Conservation (phyloP, 805 yeast species). For the Yarrowia keelungensis region DNA sequence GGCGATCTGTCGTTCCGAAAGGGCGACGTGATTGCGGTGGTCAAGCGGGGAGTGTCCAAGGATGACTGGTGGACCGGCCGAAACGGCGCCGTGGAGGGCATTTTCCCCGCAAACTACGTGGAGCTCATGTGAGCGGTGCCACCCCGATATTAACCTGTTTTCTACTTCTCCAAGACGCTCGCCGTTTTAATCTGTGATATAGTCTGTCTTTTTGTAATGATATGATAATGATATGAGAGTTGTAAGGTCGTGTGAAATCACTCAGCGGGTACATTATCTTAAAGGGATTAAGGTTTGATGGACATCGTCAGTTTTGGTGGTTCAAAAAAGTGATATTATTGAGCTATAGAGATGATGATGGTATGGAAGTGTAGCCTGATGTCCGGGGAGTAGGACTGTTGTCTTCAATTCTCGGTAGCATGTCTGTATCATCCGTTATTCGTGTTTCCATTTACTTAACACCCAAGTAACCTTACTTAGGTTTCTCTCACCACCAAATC, state of each 20-base stretch:
- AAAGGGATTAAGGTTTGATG: no score
- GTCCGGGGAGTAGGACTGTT: no score
- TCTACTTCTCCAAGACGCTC: no score
- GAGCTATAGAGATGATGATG: no score
- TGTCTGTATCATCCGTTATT: no score
- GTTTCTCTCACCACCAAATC: no score
- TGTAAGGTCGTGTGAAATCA: background rate
- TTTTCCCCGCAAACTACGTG: slow-evolving; percentile 97
- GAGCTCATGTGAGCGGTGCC: slow-evolving; percentile 61
- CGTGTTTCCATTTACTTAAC: no score
- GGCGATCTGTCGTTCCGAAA: slow-evolving; percentile 93
- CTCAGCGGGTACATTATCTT: background rate
- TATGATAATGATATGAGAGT: slow-evolving; percentile 16
- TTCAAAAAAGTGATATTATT: background rate
- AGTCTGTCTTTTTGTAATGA: slow-evolving; percentile 33
- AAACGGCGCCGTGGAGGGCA: slow-evolving; percentile 82
- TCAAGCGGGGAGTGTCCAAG: slow-evolving; percentile 82
- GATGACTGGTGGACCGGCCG: slow-evolving; percentile 99
- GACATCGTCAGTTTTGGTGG: background rate
- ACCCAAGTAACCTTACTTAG: no score
- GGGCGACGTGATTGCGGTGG: slow-evolving; percentile 89
- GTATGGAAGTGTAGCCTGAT: no score
- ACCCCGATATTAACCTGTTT: no score
- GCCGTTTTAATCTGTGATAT: background rate
- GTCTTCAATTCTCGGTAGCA: no score